Evolutionary conservation across 495 filamentous ascomycete species (phyloP).

Genomic region (Pyrenula aspistea): DNA sequence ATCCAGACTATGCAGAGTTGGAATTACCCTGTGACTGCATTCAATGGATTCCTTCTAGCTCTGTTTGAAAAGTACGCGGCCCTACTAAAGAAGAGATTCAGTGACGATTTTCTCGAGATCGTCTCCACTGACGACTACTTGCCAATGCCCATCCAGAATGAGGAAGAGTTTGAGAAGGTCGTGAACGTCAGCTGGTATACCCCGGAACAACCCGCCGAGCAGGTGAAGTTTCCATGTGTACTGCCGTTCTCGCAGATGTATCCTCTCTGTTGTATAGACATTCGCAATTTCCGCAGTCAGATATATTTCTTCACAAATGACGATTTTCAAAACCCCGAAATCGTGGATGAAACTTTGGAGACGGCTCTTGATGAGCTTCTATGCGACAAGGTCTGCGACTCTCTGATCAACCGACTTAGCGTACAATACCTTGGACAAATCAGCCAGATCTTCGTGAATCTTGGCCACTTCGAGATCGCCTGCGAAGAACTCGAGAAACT

Average conservation of each 20-base stretch:
- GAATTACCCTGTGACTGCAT: slow-evolving; percentile 70
- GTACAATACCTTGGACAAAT: slow-evolving; percentile 95
- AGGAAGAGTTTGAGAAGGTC: slow-evolving; percentile 92
- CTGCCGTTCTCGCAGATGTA: slow-evolving; percentile 99
- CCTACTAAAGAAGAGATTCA: slow-evolving; percentile 80
- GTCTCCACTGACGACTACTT: slow-evolving; percentile 97
- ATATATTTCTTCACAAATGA: slow-evolving; percentile 94
- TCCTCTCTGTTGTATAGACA: slow-evolving; percentile 92
- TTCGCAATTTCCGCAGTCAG: slow-evolving; percentile 90
- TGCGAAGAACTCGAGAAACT: slow-evolving; percentile 78
- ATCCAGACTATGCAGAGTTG: slow-evolving; percentile 98
- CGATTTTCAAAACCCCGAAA: slow-evolving; percentile 73
- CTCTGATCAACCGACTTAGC: slow-evolving; percentile 74
- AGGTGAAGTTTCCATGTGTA: slow-evolving; percentile 77
- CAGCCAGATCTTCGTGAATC: slow-evolving; percentile 93
- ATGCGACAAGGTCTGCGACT: slow-evolving; percentile 77
- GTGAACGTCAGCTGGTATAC: slow-evolving; percentile 88
- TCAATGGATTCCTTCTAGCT: slow-evolving; percentile 71
- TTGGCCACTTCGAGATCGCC: slow-evolving; percentile 92
- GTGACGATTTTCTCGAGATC: slow-evolving; percentile 91
- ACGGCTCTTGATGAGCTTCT: slow-evolving; percentile 82
- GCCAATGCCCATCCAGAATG: slow-evolving; percentile 87
- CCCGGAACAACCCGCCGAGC: slow-evolving; percentile 59
- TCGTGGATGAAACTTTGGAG: slow-evolving; percentile 82
- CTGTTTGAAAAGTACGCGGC: slow-evolving; percentile 91